phyloP scores from a whole-genome alignment of 2,329 filamentous ascomycete species.

The Zopfia rhizophila region DNA sequence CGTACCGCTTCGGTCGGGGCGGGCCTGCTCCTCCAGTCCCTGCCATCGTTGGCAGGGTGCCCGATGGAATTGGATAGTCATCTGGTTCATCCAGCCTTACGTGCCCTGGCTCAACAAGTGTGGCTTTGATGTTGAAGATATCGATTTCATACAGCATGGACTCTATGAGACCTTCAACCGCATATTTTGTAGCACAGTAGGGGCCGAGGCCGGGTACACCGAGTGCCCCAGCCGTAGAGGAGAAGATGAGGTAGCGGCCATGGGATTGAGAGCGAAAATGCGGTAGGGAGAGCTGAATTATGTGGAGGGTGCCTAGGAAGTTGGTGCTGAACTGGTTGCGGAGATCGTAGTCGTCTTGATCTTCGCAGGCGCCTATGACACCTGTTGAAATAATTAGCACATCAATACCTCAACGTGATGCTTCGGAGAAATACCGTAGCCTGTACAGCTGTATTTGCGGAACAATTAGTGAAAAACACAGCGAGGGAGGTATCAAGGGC shows the following conservation, averaged over 20 bases:
- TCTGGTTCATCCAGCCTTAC: constrained; percentile 86
- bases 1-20: constrained; percentile 76
- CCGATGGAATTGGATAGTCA: constrained; percentile 46
- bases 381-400: constrained; percentile 25
- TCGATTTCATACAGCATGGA: constrained; percentile 97
- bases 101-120: constrained; percentile 89
- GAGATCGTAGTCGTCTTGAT: constrained; percentile 94
- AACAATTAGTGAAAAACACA: too few relatives aligned
- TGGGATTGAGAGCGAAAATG: constrained; percentile 80
- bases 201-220: constrained; percentile 92
- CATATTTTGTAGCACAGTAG: constrained; percentile 97
- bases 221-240: constrained; percentile 89
- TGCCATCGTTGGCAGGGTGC: constrained; percentile 49
- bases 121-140: constrained; percentile 90
- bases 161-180: constrained; percentile 93
- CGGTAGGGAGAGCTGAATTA: constrained; percentile 87
- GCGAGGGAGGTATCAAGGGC: constrained; percentile 5
- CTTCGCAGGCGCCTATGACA: constrained; percentile 94
- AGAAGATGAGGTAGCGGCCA: constrained; percentile 94
- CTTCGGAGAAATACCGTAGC: constrained; percentile 76
- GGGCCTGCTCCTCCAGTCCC: constrained; percentile 42
- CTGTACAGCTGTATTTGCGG: constrained; percentile 80
- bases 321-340: constrained; percentile 98
- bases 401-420: not conserved
- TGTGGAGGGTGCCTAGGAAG: constrained; percentile 94